Base-by-base conservation (phyloP, 805 yeast species). In the Cyberlindnera mississippiensis region DNA sequence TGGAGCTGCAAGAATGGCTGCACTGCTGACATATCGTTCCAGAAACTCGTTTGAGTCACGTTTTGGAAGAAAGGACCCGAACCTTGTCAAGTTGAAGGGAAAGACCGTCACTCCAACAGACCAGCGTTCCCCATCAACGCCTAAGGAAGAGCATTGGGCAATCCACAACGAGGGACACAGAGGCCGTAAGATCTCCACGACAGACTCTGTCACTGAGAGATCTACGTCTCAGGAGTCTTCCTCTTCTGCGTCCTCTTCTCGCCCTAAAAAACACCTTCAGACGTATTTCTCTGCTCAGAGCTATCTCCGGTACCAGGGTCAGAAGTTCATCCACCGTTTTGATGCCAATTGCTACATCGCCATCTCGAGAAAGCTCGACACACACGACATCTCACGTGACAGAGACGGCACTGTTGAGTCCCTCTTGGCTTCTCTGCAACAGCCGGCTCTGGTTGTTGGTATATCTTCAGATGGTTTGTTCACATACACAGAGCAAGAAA, bases 1-100 rank as follows among this genome's bases (percentile, higher is more conserved):
- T 17, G 85, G 96, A 19, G 99, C 99, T 6, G 99, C 99, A 0
- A 78, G 99, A 63, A 93, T 93, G 99, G 77, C 96, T 10, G 99
- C 99, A 0, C 69, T 93, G 51, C 69, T 93, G 41, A 93, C 98
- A 0, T 93, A 93, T 60, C 74, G 99, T 52, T 85, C 96, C 6
- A 73, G 98, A 55, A 87, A 90, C 62, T 83, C 95, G 20, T 93
- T 91, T 62, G 98, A 93, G 60, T 68, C 82, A 38, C 76, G 95
- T 55, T 93, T 93, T 61, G 95, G 98, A n/a, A 76, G 99, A 58
- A 82, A 80, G 40, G 63, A 72, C 18, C 89, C 91, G 3, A 75
- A 76, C 18, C 33, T 47, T 16, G 58, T 46, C 37, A 46, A 51
- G 44, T n/a, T n/a, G n/a, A 28, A 38, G 3, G 20, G 38, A 5